Base-by-base conservation (phyloP, 441 rosid genomes). In the Eruca vesicaria region DNA sequence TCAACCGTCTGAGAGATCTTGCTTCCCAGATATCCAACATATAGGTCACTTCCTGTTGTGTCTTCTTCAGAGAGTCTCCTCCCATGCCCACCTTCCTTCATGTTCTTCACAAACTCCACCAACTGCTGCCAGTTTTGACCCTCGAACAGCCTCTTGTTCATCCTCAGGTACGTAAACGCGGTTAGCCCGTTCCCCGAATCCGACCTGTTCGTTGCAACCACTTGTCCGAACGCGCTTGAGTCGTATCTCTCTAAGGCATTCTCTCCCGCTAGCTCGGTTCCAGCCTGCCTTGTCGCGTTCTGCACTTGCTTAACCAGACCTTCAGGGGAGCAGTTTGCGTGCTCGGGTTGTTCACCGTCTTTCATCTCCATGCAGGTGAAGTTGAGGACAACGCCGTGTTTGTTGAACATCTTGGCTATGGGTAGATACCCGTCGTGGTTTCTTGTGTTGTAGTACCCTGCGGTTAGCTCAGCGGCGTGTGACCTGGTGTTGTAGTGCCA, bases 311-410 rank as follows among this genome's bases (percentile, higher is more conserved):
- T 74, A 7, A 95, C 97, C 65, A 95, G 83, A 41, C 93, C 97
- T 86, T 95, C 96, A 0, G 99, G 99, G 0, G 98, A 92, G 82
- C 98, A 89, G 65, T 86, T 86, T 18, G 94, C 94, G 58, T 83
- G 61, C 41, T 77, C 86, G 0, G 97, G 96, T 76, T 92, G 98
- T 63, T 92, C 91, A 0, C 79, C 80, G 61, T 95, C 99, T 81
- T 83, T 86, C 98, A 90, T 92, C 70, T 95, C 99, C 97, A 92
- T 92, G 93, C 98, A 95, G 69, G 99, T 95, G 87, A 95, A 95
- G 84, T 95, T 95, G 18, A 90, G 75, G 16, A 88, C 88, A 53
- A 81, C 93, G 18, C 86, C 90, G 20, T 92, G 84, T 80, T 87
- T 92, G 66, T 83, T 75, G 74, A 92, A 84, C 89, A 89, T 88